phyloP scores from a whole-genome alignment of 345 rosid genomes.

The Linum tenue region DNA sequence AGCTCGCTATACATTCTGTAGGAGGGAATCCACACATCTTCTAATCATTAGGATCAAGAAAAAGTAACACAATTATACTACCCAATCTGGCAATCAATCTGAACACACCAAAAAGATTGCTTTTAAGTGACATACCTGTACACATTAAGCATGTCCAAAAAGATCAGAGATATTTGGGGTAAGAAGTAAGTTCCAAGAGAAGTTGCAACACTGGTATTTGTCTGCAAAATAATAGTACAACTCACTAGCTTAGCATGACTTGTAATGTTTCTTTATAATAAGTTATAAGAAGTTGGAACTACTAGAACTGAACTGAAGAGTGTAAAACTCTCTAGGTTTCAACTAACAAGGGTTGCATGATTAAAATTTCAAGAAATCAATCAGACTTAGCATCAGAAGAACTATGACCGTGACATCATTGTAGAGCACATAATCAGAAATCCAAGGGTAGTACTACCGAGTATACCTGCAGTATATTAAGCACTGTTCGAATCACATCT shows the following conservation, averaged over 20 bases:
- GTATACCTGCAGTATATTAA: constrained; percentile 83
- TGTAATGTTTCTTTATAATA: no score
- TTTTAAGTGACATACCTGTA: constrained; percentile 62
- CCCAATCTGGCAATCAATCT: not conserved
- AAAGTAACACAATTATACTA: not conserved
- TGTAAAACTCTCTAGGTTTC: not conserved
- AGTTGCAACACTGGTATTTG: constrained; percentile 93
- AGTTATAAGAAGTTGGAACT: no score
- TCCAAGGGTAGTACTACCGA: not conserved
- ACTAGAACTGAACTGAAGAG: no score
- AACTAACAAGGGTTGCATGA: not conserved
- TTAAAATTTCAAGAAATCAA: not conserved
- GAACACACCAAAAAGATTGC: not conserved
- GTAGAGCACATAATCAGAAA: not conserved
- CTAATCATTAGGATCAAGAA: no score
- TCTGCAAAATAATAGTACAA: constrained; percentile 45
- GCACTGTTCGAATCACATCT: constrained; percentile 79
- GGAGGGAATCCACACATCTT: constrained; percentile 4
- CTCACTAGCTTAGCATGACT: not conserved
- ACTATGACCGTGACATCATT: not conserved
- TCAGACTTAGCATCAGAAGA: not conserved
- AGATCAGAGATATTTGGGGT: constrained; percentile 77
- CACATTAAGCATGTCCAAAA: constrained; percentile 97
- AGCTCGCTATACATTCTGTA: constrained; percentile 99
- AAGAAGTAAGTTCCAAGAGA: constrained; percentile 87